Evolutionary conservation across 805 yeast genomes (phyloP).

Genomic region (Kazachstania bromeliacearum): DNA sequence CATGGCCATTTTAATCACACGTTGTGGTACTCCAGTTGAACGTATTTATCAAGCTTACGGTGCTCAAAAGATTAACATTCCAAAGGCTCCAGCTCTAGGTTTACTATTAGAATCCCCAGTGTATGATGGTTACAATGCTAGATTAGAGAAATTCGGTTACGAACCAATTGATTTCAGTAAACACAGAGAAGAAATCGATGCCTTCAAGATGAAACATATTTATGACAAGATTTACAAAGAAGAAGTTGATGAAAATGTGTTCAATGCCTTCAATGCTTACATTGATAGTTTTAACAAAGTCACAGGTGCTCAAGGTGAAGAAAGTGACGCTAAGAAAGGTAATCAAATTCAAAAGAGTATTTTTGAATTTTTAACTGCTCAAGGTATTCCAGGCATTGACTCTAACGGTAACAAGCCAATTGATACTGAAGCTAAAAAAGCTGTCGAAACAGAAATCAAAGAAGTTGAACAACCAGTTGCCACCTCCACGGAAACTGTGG

Average conservation of each 20-base stretch:
- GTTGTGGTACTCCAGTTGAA: conserved; percentile 75
- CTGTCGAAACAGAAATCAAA: neutral
- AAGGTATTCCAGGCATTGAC: conserved; percentile 28
- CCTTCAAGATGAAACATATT: conserved; percentile 76
- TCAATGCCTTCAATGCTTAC: conserved; percentile 83
- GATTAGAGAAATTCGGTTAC: conserved; percentile 66
- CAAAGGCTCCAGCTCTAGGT: conserved; percentile 96
- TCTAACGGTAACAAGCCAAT: conserved; percentile 1
- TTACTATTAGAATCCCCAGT: conserved; percentile 85
- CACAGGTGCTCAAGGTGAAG: conserved; percentile 44
- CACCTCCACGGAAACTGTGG: neutral
- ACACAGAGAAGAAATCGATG: conserved; percentile 64
- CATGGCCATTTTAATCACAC: conserved; percentile 76
- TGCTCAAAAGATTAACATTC: conserved; percentile 70
- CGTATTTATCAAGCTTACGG: conserved; percentile 74
- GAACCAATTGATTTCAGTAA: conserved; percentile 60
- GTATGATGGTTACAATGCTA: conserved; percentile 72
- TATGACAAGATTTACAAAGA: conserved; percentile 89
- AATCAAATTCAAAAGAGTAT: conserved; percentile 25
- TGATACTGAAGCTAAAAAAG: conserved; percentile 1
- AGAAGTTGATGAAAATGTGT: conserved; percentile 79
- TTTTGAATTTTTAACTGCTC: conserved; percentile 35
- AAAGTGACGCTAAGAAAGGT: conserved; percentile 24
- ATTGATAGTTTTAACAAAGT: conserved; percentile 63
- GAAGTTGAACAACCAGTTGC: neutral